Base-by-base conservation (phyloP, 192 early-diverging fungal genomes). In the Coemansia sp. region DNA sequence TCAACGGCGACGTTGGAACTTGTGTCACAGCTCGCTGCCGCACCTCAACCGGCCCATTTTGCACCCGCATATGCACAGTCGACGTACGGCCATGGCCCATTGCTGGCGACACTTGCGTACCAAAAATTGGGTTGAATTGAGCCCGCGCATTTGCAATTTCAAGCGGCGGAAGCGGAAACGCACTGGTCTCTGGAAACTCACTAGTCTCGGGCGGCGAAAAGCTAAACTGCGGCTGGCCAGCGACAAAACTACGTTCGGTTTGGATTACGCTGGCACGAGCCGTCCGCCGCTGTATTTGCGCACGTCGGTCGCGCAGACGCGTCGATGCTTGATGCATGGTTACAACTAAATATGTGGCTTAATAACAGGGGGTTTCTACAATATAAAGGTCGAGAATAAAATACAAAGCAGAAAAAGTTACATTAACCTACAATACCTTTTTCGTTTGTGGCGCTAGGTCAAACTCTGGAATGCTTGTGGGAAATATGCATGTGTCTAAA, bases 281-380 rank as follows among this genome's bases (percentile, higher is more conserved):
- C 22, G 5, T 52, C 20, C 50, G 50, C 21, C 50, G 50, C 21
- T 52, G 50, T 44, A n/a, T 44, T 22, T 52, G 50, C 22, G 50
- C 20, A 8, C 50, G 50, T 19, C 50, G 20, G 50, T 52, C 50
- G 22, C 50, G 50, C 12, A 52, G 23, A 52, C 50, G 50, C 4
- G 20, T 52, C 20, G 50, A 52, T 52, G 50, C 50, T 19, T 52
- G 50, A 3, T 52, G 20, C 50, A 52, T 52, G 11, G 23, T 52
- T 12, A 52, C 20, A 48, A 44, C 40, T n/a, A 44, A 15, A 15
- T 12, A n/a, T 44, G 40, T 44, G 40, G 14, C 40, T 44, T 44
- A n/a, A 40, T 40, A 40, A 12, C 14, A 19, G 4, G 5, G 10
- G 10, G 21, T 20, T 20, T 17, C 19, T 34, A 34, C 31, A 34